Evolutionary conservation across 2,329 filamentous ascomycete species (phyloP), one percentile per base, ranked within the genome.

Genomic region (Endoconidiophora laricicola): DNA sequence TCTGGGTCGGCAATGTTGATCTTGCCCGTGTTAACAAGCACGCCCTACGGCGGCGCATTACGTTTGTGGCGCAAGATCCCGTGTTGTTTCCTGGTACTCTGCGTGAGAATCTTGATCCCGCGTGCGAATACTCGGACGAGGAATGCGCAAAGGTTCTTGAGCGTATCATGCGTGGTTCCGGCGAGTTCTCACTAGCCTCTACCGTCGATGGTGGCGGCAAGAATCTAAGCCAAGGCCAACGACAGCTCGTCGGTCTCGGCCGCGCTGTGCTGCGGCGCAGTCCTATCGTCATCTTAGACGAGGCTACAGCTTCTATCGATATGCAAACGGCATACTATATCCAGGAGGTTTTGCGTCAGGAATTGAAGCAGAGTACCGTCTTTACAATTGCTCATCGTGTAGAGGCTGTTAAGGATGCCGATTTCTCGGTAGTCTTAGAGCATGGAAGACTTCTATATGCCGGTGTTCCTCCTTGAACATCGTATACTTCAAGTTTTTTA

Each of bases 31-130:
- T 80, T 5, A 66, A 78, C 56, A 74, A 77, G 16, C 70, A 74
- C 36, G 61, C 67, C 0, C 70, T 79, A 18, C 69, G 77, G 2
- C 69, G 71, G 55, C 72, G 73, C 43, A 69, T 81, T 53, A 78
- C 73, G 5, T 77, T 79, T 54, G 76, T 81, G 23, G 76, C 78
- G 1, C 77, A 81, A 56, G 77, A 81, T 48, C 77, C 77, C 0
- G 74, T 76, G 0, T 63, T 81, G 1, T 78, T 79, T 58, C 73
- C 75, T 0, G 75, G 75, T 2, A 73, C 72, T 0, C 59, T 78
- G 37, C 69, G 73, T 22, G 71, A 78, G 58, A 79, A 87, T 58
- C 70, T 88, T 20, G 83, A 88, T 56, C 79, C 83, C 0, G 68
- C 82, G 48, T 67, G 67, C 4, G 74, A 80, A 54, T 69, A 70